Conservation (phyloP, 2,329 filamentous ascomycete genomes). For the Phaeosphaeria sp. region DNA sequence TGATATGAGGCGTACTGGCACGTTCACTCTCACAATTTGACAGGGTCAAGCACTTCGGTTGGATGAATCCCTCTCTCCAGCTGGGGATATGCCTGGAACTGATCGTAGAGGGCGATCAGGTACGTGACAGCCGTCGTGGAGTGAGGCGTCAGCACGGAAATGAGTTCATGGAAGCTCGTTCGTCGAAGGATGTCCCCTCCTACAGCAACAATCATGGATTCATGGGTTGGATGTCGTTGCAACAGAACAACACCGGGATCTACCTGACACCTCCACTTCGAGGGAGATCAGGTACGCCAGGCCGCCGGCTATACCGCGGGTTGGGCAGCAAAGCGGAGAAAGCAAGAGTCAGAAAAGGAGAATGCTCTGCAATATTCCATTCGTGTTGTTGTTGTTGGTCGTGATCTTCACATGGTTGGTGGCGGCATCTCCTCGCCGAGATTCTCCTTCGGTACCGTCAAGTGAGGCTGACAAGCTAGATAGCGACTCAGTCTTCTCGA, state of each 20-base stretch:
- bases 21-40: not conserved
- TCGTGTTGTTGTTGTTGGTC: not conserved
- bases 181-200: not conserved
- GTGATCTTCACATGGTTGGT: not conserved
- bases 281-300: not conserved
- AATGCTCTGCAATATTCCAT: not conserved
- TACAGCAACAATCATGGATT: not conserved
- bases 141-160: not conserved
- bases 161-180: not conserved
- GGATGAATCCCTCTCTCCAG: not conserved
- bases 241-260: not conserved
- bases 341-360: not conserved
- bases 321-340: constrained; percentile 1
- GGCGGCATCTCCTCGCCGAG: not conserved
- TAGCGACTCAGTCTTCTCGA: not conserved
- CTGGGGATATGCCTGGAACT: not conserved
- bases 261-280: not conserved
- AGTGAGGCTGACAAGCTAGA: not conserved
- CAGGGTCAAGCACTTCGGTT: not conserved
- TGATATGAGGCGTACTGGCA: not conserved
- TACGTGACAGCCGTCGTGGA: not conserved
- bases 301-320: not conserved
- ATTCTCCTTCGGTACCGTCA: not conserved
- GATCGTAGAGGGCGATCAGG: constrained; percentile 1
- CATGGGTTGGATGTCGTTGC: not conserved